Base-by-base conservation (phyloP, 2,329 filamentous ascomycete genomes). In the Cytospora mali region DNA sequence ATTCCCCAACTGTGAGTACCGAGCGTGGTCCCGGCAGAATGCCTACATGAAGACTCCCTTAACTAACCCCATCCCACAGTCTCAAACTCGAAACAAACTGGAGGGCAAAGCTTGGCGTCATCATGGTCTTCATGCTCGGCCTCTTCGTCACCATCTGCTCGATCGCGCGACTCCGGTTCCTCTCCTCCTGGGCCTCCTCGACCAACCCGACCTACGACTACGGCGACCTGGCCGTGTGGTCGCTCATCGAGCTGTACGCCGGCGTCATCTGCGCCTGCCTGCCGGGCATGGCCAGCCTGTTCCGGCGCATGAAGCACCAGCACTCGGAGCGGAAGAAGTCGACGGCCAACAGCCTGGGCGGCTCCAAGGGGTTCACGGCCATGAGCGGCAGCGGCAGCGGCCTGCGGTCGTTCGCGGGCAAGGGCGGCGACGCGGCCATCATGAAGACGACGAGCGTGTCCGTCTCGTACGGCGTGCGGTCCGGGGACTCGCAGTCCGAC, bases 231-330 rank as follows among this genome's bases (percentile, higher is more conserved):
- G 64, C 79, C n/a, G 70, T 80, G 53, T 80, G 78, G 78, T 76
- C 75, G 2, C 77, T 76, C 2, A 66, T 80, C 28, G 79, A 80
- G 67, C 70, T 79, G 5, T 73, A 77, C 1, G 71, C 76, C 0
- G 74, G 78, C n/a, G 72, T 80, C 49, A 73, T 80, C 35, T 74
- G 79, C 25, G 74, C 74, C 31, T 78, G 75, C 39, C 69, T 80
- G 5, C 79, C 79, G 2, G 74, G 74, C 1, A 75, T 79, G 13
- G 72, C 76, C 54, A 68, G 72, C 6, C 66, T 76, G 31, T 62
- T 71, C 55, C 63, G 55, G 33, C 67, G 65, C 23, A 23, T 67
- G 50, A 66, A 62, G 66, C 63, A 64, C 62, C 61, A 62, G 23
- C 62, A 61, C 46, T 56, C 61, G 56, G 67, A 68, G 27, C 65